phyloP scores from a whole-genome alignment of 148 eudicot genomes.

The Arctostaphylos glauca region DNA sequence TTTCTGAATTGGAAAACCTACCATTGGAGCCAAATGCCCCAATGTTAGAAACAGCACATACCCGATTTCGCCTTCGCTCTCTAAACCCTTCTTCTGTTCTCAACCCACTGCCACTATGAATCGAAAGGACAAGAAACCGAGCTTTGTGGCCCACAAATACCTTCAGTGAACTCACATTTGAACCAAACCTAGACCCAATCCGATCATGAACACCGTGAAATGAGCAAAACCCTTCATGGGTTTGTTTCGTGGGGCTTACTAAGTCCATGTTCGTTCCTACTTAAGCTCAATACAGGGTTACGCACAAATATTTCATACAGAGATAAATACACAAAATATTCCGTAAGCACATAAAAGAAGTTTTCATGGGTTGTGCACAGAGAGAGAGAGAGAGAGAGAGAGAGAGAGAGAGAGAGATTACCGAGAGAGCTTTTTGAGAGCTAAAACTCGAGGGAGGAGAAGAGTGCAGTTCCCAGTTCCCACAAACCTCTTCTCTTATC shows the following conservation, averaged over 20 bases:
- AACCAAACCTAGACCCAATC: conserved; percentile 33
- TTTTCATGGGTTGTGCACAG: neutral
- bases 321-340: neutral
- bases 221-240: conserved; percentile 55
- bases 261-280: conserved; percentile 34
- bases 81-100: conserved; percentile 20
- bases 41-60: conserved; percentile 38
- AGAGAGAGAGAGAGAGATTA: neutral
- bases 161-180: conserved; percentile 23
- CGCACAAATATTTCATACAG: neutral
- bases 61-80: conserved; percentile 27
- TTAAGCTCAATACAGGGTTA: neutral
- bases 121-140: conserved; percentile 22
- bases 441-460: neutral
- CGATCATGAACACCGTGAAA: conserved; percentile 32
- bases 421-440: neutral
- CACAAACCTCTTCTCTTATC: neutral
- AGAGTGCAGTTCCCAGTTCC: neutral
- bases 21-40: conserved; percentile 41
- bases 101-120: conserved; percentile 17
- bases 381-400: neutral
- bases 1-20: conserved; percentile 28
- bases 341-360: neutral
- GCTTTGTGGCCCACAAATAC: conserved; percentile 19
- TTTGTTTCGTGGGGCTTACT: conserved; percentile 33